phyloP scores from a whole-genome alignment of 208 protist genomes.

The Leishmania major region DNA sequence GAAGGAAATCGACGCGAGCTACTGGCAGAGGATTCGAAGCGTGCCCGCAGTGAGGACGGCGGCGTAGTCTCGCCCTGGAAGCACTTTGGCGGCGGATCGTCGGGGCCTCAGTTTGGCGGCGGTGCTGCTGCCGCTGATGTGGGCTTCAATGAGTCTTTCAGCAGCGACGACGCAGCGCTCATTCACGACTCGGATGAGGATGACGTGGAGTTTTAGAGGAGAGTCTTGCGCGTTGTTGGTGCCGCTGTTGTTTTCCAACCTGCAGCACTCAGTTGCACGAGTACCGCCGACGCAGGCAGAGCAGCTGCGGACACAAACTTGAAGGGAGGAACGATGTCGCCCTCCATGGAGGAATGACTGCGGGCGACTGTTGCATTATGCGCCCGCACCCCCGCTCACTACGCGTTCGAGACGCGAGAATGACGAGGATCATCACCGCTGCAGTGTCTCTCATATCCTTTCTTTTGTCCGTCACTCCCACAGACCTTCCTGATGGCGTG shows the following conservation, averaged over 20 bases:
- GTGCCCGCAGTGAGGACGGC: conserved; percentile 7
- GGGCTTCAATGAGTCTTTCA: conserved; percentile 20
- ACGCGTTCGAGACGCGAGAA: background rate
- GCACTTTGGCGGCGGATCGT: conserved; percentile 3
- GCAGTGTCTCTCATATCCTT: background rate
- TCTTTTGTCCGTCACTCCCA: background rate
- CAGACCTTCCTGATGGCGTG: background rate
- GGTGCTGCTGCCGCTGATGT: conserved; percentile 3
- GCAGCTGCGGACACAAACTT: background rate
- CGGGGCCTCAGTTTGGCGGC: conserved; percentile 12
- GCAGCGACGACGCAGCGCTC: conserved; percentile 39
- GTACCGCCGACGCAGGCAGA: background rate
- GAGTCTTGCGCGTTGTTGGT: background rate
- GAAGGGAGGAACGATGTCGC: background rate
- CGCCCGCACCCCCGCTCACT: background rate
- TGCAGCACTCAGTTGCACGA: background rate
- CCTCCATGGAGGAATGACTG: background rate
- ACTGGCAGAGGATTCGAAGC: conserved; percentile 36
- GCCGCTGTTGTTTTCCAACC: background rate
- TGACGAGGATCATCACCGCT: background rate
- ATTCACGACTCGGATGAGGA: conserved; percentile 34
- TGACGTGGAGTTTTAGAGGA: conserved; percentile 30
- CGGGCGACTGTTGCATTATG: background rate
- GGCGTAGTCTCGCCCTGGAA: conserved; percentile 21
- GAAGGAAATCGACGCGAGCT: conserved; percentile 43